Evolutionary conservation across 495 filamentous ascomycete genomes (phyloP), one percentile per base, ranked within the genome.

Genomic region (Penicillium egyptiacum): DNA sequence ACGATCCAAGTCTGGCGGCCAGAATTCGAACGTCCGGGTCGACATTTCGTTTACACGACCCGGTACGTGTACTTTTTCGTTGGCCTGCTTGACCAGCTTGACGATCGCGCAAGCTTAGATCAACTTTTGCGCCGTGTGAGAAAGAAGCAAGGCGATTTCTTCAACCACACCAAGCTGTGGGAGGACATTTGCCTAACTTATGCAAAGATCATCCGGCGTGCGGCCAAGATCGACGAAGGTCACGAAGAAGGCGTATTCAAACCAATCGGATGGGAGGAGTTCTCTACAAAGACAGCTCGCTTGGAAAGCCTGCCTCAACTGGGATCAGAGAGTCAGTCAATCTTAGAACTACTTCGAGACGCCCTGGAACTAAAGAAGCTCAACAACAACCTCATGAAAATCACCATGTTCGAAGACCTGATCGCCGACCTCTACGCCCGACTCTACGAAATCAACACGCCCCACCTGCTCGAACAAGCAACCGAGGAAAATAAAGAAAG

Each of bases 1-100:
- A 85, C 86, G 6, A 85, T 96, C 61, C 90, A 95, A 70, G 92
- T 99, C 12, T 99, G 94, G 94, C 92, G 90, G 57, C 96, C 94
- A 22, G 92, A 96, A 51, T 83, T 87, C 52, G 94, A 99, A 71
- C 85, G 94, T 19, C 86, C 91, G 5, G 94, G 94, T 0, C 80
- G 94, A 41, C 95, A 98, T 65, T 94, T 94, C 64, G 90, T 97
- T 35, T 99, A 96, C 72, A 97, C 90, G 16, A 85, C 88, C 46
- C 87, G 88, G 53, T 99, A 99, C 69, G 89, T 91, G 5, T 81
- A 85, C 37, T 93, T 92, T 60, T 88, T 96, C 67, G 80, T 88
- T 31, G 71, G 76, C 39, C 77, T 99, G 11, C 81, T 97, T 16
- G 83, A 84, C 49, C 79, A 89, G 48, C 77, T 92, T 33, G 85